These are phyloP conservation scores for Tetrapisispora iriomotensis DNA, from an alignment of 805 yeast genomes.

Conservation along the genomic window DNA sequence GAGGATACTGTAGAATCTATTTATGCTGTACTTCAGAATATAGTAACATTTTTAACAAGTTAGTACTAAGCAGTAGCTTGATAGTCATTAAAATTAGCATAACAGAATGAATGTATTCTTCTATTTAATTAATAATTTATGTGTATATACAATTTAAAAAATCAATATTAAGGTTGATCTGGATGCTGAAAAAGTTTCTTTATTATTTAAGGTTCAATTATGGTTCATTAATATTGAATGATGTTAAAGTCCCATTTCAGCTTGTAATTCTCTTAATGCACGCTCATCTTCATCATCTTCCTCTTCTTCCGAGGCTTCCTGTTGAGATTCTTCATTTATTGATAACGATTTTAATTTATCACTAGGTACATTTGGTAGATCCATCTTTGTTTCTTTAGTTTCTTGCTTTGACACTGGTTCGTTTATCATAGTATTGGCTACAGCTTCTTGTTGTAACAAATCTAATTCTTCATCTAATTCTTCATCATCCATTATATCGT, in stretches of 20 bases:
- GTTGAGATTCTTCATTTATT: neutral
- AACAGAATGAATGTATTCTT: too few relatives aligned
- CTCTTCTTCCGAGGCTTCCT: slow-evolving; percentile 24
- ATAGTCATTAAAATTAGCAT: too few relatives aligned
- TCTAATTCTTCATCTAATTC: slow-evolving; percentile 93
- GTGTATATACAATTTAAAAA: too few relatives aligned
- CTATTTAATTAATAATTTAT: too few relatives aligned
- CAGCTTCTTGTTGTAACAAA: slow-evolving; percentile 3
- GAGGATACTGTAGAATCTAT: too few relatives aligned
- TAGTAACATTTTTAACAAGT: too few relatives aligned
- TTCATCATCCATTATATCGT: slow-evolving; percentile 68
- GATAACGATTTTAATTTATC: slow-evolving; percentile 17
- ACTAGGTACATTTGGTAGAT: slow-evolving; percentile 40
- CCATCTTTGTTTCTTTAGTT: slow-evolving; percentile 15
- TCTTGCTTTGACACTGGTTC: slow-evolving; percentile 40
- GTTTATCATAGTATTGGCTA: slow-evolving; percentile 41
- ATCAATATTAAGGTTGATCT: too few relatives aligned
- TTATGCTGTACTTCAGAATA: too few relatives aligned
- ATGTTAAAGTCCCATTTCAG: slow-evolving; percentile 68
- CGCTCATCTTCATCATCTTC: slow-evolving; percentile 76
- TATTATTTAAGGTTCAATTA: too few relatives aligned
- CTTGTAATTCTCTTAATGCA: slow-evolving; percentile 71
- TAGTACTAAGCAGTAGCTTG: too few relatives aligned
- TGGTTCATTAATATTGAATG: neutral
- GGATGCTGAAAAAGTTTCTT: too few relatives aligned